Base-by-base conservation (phyloP, 805 yeast genomes). In the Yarrowia alimentaria region DNA sequence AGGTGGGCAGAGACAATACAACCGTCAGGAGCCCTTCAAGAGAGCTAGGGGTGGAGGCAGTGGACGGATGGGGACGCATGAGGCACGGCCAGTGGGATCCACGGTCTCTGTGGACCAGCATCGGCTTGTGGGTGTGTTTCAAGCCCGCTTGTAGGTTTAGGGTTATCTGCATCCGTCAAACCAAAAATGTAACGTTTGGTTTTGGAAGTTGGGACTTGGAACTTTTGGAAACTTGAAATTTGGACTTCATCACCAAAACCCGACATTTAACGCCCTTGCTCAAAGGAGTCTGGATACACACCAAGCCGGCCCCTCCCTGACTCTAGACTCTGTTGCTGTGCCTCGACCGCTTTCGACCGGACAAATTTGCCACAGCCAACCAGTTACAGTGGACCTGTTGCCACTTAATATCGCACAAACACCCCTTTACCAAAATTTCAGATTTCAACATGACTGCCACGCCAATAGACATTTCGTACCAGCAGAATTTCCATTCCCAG, bases 401-500 rank as follows among this genome's bases (percentile, higher is more conserved):
- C 25, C 25, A 22, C 25, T 8, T 10, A 22, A 22, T 22, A 7
- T 10, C 25, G 10, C 10, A 8, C 10, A 22, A 22, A 22, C 25
- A 22, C 7, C 25, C 10, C 25, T 22, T 8, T 22, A n/a, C 25
- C 47, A 40, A 40, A 40, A 40, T 40, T 26, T 40, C 47, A 13
- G 47, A 40, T 8, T 40, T 40, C 33, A 40, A 40, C 37, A 43
- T 43, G 50, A 43, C 64, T 20, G 63, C 72, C 17, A 68, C 68
- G 19, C 72, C 72, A n/a, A 68, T 68, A 57, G 72, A 68, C 52
- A 68, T 68, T 31, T 67, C 72, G 19, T 66, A 65, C 55, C 68
- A 67, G 54, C 60, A 62, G 38, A 55, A 58, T 34, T 34, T 51
- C 35, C 59, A 56, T 49, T 55, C 68, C 16, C 68, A 65, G 54